Evolutionary conservation across 805 yeast species (phyloP), one percentile per base, ranked within the genome.

Genomic region (Metschnikowia picachoensis): DNA sequence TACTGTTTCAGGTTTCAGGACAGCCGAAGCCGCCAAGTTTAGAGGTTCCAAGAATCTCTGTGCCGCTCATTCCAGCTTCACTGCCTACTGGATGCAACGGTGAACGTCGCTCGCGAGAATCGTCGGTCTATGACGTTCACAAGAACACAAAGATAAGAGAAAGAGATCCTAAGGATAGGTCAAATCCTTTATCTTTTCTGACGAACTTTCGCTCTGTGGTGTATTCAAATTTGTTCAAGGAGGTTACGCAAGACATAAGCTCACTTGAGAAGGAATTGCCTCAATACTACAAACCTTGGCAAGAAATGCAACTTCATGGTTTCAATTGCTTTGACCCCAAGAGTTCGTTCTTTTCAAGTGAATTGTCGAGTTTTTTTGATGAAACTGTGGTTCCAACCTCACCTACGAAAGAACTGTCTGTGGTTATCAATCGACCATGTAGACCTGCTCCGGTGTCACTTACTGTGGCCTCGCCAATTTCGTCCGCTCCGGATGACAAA

Each of bases 201-300:
- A 32, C 48, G 14, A 32, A 40, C 29, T 31, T 46, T 10, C 43
- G 50, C 13, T 39, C 47, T 6, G 39, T 41, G 31, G 45, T 43
- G n/a, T 48, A 48, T 41, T 43, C 50, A 6, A 48, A 46, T 27
- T 35, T 33, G 32, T 38, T 51, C 29, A 39, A 37, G 31, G 46
- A 47, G 4, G 39, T 48, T 11, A 33, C 43, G 11, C 46, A 39
- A 11, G 48, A 46, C n/a, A 39, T 46, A 25, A 43, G 39, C 11
- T 28, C 41, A 6, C 30, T 50, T n/a, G 44, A 42, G 17, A 30
- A 37, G 7, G 37, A 37, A 8, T 35, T 43, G 11, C 48, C 47
- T 3, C 34, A 39, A 4, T 39, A 45, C 38, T 45, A 39, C 27
- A 29, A 37, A 31, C 39, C 47, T 10, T 48, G 54, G 54, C 39